Evolutionary conservation across 208 protist genomes (phyloP).

Genomic region (Phytomonas sp.): DNA sequence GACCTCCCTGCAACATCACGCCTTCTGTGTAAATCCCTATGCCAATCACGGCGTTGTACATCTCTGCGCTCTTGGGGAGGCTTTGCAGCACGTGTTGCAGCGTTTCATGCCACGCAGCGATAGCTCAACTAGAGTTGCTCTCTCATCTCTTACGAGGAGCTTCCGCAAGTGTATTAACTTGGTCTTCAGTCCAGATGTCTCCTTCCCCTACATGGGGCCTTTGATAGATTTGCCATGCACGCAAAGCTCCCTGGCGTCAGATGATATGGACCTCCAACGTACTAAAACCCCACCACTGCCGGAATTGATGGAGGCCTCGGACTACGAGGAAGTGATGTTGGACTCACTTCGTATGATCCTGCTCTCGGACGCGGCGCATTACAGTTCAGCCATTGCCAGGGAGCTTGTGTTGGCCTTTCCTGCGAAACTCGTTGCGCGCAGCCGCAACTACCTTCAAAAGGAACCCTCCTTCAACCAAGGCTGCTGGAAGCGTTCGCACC

Average conservation of each 20-base stretch:
- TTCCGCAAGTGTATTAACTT: background rate
- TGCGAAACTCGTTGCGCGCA: constrained; percentile 14
- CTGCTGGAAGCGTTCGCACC: constrained; percentile 8
- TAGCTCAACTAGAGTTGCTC: background rate
- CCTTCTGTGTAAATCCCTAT: background rate
- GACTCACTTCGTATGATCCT: constrained; percentile 73
- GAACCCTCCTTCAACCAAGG: constrained; percentile 30
- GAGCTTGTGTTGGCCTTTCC: constrained; percentile 38
- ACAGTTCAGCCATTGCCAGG: constrained; percentile 35
- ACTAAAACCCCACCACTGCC: background rate
- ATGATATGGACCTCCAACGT: background rate
- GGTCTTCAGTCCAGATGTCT: background rate
- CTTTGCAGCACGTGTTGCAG: background rate
- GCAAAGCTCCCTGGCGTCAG: background rate
- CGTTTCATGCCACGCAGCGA: background rate
- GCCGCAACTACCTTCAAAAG: constrained; percentile 28
- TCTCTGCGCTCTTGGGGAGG: background rate
- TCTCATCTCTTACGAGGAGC: background rate
- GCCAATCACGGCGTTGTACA: background rate
- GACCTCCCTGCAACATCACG: background rate
- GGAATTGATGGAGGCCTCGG: background rate
- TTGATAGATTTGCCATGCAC: background rate
- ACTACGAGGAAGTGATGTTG: constrained; percentile 25
- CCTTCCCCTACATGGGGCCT: background rate
- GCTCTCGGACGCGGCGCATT: constrained; percentile 72